phyloP scores from a whole-genome alignment of 164 flowering plant genomes.

The Vitis rotundifolia region DNA sequence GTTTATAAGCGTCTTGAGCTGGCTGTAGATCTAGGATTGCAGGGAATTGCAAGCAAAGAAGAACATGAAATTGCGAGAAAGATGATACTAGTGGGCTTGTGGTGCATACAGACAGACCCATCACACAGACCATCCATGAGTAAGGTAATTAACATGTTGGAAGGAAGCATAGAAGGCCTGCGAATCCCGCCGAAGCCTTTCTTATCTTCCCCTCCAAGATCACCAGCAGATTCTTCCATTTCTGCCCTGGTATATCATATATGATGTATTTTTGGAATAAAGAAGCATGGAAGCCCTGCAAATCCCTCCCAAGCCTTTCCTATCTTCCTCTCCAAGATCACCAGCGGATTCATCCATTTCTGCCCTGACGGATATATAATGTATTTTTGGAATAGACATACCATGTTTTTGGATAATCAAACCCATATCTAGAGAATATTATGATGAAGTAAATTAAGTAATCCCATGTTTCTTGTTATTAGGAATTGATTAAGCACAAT shows the following conservation, averaged over 20 bases:
- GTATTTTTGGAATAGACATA: too few species aligned
- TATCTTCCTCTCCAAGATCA: slow-evolving; percentile 6
- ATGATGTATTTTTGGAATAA: too few species aligned
- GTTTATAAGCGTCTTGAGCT: too few species aligned
- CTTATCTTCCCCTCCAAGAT: slow-evolving; percentile 6
- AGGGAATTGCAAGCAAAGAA: too few species aligned
- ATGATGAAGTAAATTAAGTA: too few species aligned
- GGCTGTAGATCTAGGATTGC: too few species aligned
- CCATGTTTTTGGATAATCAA: too few species aligned
- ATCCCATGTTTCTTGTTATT: too few species aligned
- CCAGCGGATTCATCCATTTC: not conserved
- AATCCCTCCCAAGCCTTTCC: slow-evolving; percentile 19
- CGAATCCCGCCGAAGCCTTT: slow-evolving; percentile 19
- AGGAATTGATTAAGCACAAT: too few species aligned
- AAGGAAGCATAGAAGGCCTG: slow-evolving; percentile 14
- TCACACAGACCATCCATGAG: slow-evolving; percentile 19
- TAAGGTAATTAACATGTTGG: slow-evolving; percentile 23
- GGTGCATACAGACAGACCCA: slow-evolving; percentile 27
- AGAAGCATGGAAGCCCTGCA: slow-evolving; percentile 5
- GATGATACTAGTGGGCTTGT: slow-evolving; percentile 19
- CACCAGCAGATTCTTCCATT: not conserved
- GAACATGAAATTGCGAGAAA: slow-evolving; percentile 14
- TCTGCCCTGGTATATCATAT: too few species aligned
- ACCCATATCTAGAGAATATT: too few species aligned
- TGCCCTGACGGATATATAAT: too few species aligned